Evolutionary conservation across 2,329 filamentous ascomycete genomes (phyloP), one percentile per base, ranked within the genome.

Genomic region (Aureobasidium sp.): DNA sequence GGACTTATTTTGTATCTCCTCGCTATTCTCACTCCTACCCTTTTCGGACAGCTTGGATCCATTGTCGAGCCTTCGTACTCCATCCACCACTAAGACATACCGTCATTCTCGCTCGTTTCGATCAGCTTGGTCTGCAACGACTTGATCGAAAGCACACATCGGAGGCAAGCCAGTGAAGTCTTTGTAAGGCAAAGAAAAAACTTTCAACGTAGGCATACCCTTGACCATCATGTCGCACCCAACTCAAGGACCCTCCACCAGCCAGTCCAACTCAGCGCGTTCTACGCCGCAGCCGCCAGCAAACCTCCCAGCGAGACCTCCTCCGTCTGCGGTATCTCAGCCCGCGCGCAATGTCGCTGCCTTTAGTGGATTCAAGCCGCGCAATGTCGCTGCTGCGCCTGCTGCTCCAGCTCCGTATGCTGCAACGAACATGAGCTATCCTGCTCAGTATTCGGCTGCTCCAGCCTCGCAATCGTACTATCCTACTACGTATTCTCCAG

Each of bases 161-260:
- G 17, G 4, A 26, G 1, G 29, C 39, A 34, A 43, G 24, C 8
- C 27, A 48, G 43, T 32, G 55, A 41, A 55, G 27, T 24, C 4
- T 59, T 15, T 37, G 32, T 48, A 24, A 59, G 34, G 44, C 13
- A 59, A 17, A 26, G 41, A 46, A 51, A 46, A 50, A 50, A 15
- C 24, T 59, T 43, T 32, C 10, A 50, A 60, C 57, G 57, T 60
- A 60, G 57, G 57, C 57, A 60, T 43, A 47, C 32, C 60, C 56
- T 48, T 52, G 59, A 79, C 80, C 79, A 81, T 80, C 79, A 93
- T 93, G 90, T 87, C 89, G 78, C 90, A 90, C 83, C 87, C 89
- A 77, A 87, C 87, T 73, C 88, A 88, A 88, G 88, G 90, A 90
- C 89, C 89, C 66, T 64, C 64, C 63, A 64, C 51, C 47, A 61